Percentiles rank a stretch among this genome's conserved stretches.
Evolutionary conservation across 768 basidiomycete species (phyloP).

Genomic region (Lentinula guzmanii): DNA sequence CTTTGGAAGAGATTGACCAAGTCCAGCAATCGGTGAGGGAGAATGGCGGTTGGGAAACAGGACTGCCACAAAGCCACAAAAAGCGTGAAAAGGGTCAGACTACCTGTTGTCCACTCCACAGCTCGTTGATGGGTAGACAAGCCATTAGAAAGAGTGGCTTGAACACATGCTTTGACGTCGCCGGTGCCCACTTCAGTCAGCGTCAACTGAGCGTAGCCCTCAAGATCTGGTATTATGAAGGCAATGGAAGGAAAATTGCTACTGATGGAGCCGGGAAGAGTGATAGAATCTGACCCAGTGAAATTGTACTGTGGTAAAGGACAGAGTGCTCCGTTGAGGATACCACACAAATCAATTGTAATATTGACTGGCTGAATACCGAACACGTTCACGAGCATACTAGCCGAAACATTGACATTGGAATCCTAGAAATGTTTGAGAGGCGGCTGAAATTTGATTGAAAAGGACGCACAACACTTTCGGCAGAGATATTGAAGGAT

Average conservation of each 20-base stretch:
- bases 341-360: conserved; percentile 80
- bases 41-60: conserved; percentile 44
- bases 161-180: conserved; percentile 79
- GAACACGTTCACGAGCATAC: conserved; percentile 82
- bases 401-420: conserved; percentile 77
- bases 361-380: conserved; percentile 77
- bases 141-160: conserved; percentile 89
- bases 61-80: conserved; percentile 64
- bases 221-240: conserved; percentile 85
- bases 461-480: conserved; percentile 64
- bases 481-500: conserved; percentile 80
- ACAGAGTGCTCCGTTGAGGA: conserved; percentile 78
- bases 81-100: conserved; percentile 54
- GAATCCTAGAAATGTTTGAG: conserved; percentile 40
- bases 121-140: conserved; percentile 70
- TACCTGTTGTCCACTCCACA: conserved; percentile 76
- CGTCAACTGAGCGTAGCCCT: conserved; percentile 80
- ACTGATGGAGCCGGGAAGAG: conserved; percentile 54
- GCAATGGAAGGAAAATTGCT: conserved; percentile 70
- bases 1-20: conserved; percentile 79
- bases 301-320: conserved; percentile 82
- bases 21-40: conserved; percentile 77
- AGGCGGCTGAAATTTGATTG: conserved; percentile 7
- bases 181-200: conserved; percentile 66
- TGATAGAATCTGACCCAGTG: conserved; percentile 69